These are phyloP conservation scores for Phoma sp. DNA, from an alignment of 2,329 filamentous ascomycete species.

Conservation along the genomic window DNA sequence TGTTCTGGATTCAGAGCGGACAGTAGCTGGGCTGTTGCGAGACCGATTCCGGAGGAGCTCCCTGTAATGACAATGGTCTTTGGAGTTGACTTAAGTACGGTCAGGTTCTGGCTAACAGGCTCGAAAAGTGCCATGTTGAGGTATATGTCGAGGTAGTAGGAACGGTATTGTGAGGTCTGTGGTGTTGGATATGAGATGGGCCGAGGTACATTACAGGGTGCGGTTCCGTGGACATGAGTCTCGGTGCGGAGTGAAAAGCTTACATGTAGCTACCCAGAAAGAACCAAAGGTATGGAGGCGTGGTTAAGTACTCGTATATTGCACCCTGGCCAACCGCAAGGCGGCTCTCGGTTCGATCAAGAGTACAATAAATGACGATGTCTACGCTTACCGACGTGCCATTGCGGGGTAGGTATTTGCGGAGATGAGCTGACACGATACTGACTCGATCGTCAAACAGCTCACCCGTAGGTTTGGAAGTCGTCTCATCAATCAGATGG, in stretches of 20 bases:
- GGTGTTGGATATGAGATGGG: background rate
- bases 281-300: too few species aligned
- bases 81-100: conserved; percentile 30
- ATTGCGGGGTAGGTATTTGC: conserved; percentile 23
- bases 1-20: conserved; percentile 47
- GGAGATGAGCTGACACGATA: background rate
- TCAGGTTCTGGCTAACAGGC: conserved; percentile 25
- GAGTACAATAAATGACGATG: background rate
- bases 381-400: conserved; percentile 12
- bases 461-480: too few species aligned
- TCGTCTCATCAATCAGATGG: background rate
- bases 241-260: background rate
- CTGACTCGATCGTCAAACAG: conserved; percentile 1
- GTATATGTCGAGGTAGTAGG: background rate
- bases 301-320: too few species aligned
- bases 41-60: conserved; percentile 50
- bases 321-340: too few species aligned
- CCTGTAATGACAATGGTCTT: conserved; percentile 50
- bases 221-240: background rate
- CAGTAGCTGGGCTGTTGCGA: conserved; percentile 49
- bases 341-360: too few species aligned
- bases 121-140: conserved; percentile 35
- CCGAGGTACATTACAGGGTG: conserved; percentile 4
- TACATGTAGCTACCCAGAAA: background rate
- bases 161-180: background rate